Conservation (phyloP, 2,329 filamentous ascomycete species). For the Orbilia ellipsospora region DNA sequence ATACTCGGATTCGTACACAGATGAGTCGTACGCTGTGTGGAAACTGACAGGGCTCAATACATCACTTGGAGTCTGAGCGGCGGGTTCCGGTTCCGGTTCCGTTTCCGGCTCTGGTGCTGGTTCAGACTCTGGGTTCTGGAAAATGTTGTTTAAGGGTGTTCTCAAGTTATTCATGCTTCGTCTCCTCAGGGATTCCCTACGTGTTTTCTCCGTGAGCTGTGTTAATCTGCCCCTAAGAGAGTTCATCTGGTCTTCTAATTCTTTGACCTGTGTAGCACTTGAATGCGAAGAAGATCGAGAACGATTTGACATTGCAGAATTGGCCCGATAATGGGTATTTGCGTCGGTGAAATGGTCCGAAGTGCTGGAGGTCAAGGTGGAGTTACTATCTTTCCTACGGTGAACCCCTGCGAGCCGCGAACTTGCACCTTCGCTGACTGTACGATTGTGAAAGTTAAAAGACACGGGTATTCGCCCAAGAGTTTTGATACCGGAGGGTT, state of each 20-base stretch:
- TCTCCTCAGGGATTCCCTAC: constrained; percentile 45
- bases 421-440: constrained; percentile 52
- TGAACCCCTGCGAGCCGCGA: constrained; percentile 30
- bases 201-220: constrained; percentile 49
- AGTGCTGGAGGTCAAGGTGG: constrained; percentile 47
- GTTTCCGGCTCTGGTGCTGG: constrained; percentile 12
- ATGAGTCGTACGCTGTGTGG: constrained; percentile 41
- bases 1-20: constrained; percentile 41
- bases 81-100: constrained; percentile 24
- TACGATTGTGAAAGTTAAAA: constrained; percentile 51
- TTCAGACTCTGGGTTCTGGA: constrained; percentile 31
- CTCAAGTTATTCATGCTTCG: constrained; percentile 50
- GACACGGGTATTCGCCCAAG: constrained; percentile 42
- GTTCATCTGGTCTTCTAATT: constrained; percentile 53
- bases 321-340: constrained; percentile 34
- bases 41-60: constrained; percentile 41
- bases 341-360: constrained; percentile 50
- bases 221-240: constrained; percentile 46
- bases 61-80: constrained; percentile 22
- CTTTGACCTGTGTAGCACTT: constrained; percentile 50
- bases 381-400: constrained; percentile 42
- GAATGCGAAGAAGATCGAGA: constrained; percentile 47
- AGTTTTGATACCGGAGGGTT: constrained; percentile 46
- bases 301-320: constrained; percentile 48
- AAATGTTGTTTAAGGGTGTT: constrained; percentile 53